phyloP scores from a whole-genome alignment of 2,329 filamentous ascomycete genomes.

The Cladorrhinum sp. region DNA sequence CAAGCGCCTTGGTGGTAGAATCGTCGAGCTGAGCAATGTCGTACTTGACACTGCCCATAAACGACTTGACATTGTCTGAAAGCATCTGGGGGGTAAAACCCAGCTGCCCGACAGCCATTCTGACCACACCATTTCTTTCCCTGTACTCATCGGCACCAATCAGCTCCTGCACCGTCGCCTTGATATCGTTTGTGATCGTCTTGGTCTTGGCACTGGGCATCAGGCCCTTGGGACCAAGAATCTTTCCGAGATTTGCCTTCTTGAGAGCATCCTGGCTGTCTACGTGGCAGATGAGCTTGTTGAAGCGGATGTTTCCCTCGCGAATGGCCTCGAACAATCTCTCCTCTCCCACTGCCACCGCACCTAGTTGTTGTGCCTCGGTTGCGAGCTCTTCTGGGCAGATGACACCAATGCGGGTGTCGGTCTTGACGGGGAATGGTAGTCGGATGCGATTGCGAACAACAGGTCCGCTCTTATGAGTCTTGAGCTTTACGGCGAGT shows the following conservation, averaged over 20 bases:
- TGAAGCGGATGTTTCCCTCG: conserved; percentile 77
- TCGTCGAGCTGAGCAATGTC: conserved; percentile 64
- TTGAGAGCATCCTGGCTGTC: conserved; percentile 74
- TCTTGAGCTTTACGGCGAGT: conserved; percentile 75
- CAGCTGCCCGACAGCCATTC: conserved; percentile 88
- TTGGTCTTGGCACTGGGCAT: conserved; percentile 90
- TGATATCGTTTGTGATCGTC: conserved; percentile 81
- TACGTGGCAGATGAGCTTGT: conserved; percentile 81
- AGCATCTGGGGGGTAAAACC: conserved; percentile 85
- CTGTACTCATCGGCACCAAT: conserved; percentile 83
- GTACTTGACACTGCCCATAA: conserved; percentile 73
- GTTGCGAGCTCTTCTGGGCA: conserved; percentile 73
- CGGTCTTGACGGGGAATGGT: conserved; percentile 85
- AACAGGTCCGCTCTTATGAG: conserved; percentile 79
- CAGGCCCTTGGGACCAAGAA: conserved; percentile 83
- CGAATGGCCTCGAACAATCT: conserved; percentile 76
- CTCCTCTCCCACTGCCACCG: conserved; percentile 79
- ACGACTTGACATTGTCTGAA: conserved; percentile 75
- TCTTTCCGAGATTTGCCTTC: conserved; percentile 74
- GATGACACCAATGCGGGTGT: conserved; percentile 85
- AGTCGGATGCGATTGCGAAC: conserved; percentile 85
- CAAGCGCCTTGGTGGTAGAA: conserved; percentile 60
- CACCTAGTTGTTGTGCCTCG: conserved; percentile 74
- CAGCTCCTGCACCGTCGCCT: conserved; percentile 72
- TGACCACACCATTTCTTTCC: conserved; percentile 78